Percentiles rank a stretch among this genome's conserved stretches.
Evolutionary conservation across 345 rosid species (phyloP).

Genomic region (Excoecaria cochinchinensis): DNA sequence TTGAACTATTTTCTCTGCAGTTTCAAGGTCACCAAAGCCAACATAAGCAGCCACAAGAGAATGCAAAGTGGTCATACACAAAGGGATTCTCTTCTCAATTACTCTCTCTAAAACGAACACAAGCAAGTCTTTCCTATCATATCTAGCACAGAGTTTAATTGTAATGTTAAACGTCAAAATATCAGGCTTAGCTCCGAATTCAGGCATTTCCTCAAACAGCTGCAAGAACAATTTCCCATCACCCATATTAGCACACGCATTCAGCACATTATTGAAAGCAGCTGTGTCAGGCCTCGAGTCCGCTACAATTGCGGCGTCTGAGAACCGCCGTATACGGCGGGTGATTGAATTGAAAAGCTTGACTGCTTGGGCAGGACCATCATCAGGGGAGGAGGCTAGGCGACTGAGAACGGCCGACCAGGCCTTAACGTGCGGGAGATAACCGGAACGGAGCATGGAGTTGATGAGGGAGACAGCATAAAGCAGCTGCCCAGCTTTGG

Average conservation of each 20-base stretch:
- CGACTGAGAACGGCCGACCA: constrained; percentile 84
- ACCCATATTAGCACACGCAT: constrained; percentile 84
- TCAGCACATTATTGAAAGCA: constrained; percentile 73
- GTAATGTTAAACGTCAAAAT: constrained; percentile 70
- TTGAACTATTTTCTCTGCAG: constrained; percentile 75
- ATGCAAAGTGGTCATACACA: constrained; percentile 79
- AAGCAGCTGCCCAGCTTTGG: constrained; percentile 66
- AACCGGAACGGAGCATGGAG: constrained; percentile 91
- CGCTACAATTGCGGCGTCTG: constrained; percentile 47
- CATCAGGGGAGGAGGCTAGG: constrained; percentile 63
- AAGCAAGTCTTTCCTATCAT: constrained; percentile 62
- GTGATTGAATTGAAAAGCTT: constrained; percentile 54
- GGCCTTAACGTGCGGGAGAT: constrained; percentile 86
- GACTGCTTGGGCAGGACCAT: constrained; percentile 61
- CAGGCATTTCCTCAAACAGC: constrained; percentile 69
- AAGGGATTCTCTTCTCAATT: constrained; percentile 46
- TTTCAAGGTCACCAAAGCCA: constrained; percentile 76
- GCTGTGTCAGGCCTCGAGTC: constrained; percentile 78
- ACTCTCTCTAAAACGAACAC: constrained; percentile 77
- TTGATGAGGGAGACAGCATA: constrained; percentile 72
- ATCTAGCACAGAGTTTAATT: constrained; percentile 84
- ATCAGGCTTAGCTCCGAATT: constrained; percentile 65
- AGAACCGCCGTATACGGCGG: constrained; percentile 47
- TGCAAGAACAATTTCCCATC: constrained; percentile 54
- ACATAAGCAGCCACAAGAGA: constrained; percentile 91